phyloP scores from a whole-genome alignment of 495 filamentous ascomycete species.

The Penicillium verhagenii region DNA sequence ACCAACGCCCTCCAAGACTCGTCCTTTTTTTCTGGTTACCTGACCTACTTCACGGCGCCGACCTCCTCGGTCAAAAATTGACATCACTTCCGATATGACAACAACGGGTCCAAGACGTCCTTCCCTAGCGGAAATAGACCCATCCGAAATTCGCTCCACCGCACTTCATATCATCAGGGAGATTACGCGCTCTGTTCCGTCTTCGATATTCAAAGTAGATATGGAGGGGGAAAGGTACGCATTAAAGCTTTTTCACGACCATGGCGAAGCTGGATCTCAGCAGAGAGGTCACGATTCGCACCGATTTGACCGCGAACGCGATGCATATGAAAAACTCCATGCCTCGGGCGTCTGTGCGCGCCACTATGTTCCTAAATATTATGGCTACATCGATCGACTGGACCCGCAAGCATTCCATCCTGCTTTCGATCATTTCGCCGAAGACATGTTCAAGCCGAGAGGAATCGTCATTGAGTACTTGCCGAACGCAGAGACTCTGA shows the following conservation, averaged over 20 bases:
- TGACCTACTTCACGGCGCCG: no score
- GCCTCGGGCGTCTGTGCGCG: constrained; percentile 15
- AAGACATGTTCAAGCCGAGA: constrained; percentile 9
- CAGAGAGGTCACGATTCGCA: constrained; percentile 23
- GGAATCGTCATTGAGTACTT: constrained; percentile 26
- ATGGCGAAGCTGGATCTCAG: constrained; percentile 16
- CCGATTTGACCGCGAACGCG: constrained; percentile 23
- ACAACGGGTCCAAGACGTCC: no score
- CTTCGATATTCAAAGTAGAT: no score
- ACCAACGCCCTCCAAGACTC: no score
- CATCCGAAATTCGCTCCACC: no score
- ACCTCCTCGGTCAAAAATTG: no score
- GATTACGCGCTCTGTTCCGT: no score
- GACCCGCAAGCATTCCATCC: constrained; percentile 22
- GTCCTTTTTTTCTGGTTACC: no score
- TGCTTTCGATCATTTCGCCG: constrained; percentile 12
- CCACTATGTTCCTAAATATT: constrained; percentile 20
- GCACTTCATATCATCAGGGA: no score
- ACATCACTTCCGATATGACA: no score
- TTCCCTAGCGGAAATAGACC: no score
- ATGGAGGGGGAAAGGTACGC: no score
- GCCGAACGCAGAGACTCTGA: constrained; percentile 15
- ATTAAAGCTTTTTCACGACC: constrained; percentile 6
- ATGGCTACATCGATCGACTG: constrained; percentile 22
- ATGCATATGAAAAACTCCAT: constrained; percentile 24